A percentile compares a stretch with the other conserved stretches of the same genome.
These are phyloP conservation scores for Sideroxylon spinosum DNA, from an alignment of 179 eudicot species.

Conservation along the genomic window DNA sequence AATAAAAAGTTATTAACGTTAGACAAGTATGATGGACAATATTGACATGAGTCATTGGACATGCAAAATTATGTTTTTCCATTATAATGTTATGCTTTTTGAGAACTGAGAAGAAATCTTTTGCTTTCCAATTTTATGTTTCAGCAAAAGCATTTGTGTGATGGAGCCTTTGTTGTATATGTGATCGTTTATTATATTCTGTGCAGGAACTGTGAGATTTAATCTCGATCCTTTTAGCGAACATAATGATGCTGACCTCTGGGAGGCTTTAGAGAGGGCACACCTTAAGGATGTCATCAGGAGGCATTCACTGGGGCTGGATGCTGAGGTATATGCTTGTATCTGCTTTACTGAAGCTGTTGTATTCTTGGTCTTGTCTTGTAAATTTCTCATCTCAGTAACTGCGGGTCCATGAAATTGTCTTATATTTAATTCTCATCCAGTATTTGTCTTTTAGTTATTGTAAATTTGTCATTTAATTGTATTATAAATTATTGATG, in stretches of 20 bases:
- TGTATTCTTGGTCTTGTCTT: neutral
- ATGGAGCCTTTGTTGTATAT: neutral
- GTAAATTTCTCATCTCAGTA: neutral
- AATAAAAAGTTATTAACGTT: no score
- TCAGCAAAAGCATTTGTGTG: neutral
- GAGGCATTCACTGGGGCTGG: conserved; percentile 50
- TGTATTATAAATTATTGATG: neutral
- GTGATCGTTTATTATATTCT: conserved; percentile 6
- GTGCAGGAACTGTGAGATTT: conserved; percentile 55
- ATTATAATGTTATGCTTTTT: no score
- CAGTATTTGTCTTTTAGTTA: neutral
- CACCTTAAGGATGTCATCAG: conserved; percentile 53
- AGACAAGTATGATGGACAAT: no score
- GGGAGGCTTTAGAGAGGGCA: conserved; percentile 71
- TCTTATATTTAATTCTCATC: neutral
- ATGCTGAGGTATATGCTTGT: conserved; percentile 41
- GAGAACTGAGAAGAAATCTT: neutral
- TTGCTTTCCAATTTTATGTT: neutral
- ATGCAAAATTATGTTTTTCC: no score
- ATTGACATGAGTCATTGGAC: no score
- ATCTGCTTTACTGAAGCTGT: neutral
- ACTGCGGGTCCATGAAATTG: neutral
- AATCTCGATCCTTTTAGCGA: conserved; percentile 62
- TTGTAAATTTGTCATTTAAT: no score
- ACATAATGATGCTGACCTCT: conserved; percentile 59